Conservation (phyloP, 1,139 yeast genomes). For the Candida glucosophila region DNA sequence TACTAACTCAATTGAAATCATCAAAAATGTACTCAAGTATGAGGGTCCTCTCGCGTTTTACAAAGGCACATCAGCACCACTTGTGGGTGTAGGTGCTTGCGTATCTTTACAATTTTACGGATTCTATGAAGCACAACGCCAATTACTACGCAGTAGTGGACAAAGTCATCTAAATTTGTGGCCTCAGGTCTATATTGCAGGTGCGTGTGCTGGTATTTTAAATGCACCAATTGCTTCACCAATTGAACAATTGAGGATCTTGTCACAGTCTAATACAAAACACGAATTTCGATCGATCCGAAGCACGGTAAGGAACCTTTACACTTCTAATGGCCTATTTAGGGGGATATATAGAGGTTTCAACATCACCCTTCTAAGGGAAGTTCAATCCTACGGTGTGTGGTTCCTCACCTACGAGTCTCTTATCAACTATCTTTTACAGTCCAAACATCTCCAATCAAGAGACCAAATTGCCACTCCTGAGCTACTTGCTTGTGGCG, state of each 20-base stretch:
- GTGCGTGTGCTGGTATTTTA: conserved; percentile 72
- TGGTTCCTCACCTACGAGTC: conserved; percentile 73
- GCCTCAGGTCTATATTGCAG: conserved; percentile 63
- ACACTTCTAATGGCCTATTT: conserved; percentile 34
- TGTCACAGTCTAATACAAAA: conserved; percentile 52
- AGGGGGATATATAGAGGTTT: conserved; percentile 54
- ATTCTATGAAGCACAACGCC: conserved; percentile 68
- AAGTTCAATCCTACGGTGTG: conserved; percentile 73
- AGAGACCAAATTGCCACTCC: conserved; percentile 53
- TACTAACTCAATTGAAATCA: conserved; percentile 37
- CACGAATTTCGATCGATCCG: conserved; percentile 34
- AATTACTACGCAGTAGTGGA: conserved; percentile 23
- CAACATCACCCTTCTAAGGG: conserved; percentile 53
- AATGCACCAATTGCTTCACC: conserved; percentile 68
- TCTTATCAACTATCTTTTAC: conserved; percentile 38
- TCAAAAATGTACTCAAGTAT: conserved; percentile 44
- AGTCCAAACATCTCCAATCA: conserved; percentile 21
- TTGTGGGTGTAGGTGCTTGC: conserved; percentile 61
- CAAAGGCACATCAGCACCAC: conserved; percentile 39
- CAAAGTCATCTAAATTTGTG: conserved; percentile 34
- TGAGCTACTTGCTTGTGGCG: conserved; percentile 56
- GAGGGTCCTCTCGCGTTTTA: conserved; percentile 62
- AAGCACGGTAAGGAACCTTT: conserved; percentile 34
- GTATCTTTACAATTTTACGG: conserved; percentile 71
- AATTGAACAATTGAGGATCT: conserved; percentile 66